These are phyloP conservation scores for Pseudozyma pruni DNA, from an alignment of 1,284 basidiomycete species.

Conservation along the genomic window DNA sequence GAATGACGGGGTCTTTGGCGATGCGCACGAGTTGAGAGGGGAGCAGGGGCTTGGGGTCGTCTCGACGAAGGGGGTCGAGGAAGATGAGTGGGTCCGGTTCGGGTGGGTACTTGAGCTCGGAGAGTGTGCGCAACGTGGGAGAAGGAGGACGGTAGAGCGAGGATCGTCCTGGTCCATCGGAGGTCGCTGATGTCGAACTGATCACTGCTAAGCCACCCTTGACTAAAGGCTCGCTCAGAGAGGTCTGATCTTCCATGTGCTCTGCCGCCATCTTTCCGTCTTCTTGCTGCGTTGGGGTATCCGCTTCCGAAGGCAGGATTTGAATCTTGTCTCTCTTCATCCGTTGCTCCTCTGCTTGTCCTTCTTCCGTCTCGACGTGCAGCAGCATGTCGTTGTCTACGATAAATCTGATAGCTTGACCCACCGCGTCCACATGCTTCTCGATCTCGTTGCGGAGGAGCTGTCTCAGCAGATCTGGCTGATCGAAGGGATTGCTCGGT, in stretches of 20 bases:
- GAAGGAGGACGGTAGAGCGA: slow-evolving; percentile 47
- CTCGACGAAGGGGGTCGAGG: slow-evolving; percentile 62
- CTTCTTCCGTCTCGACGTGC: slow-evolving; percentile 82
- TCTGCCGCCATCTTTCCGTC: too few species aligned
- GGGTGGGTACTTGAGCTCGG: slow-evolving; percentile 56
- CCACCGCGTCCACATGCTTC: slow-evolving; percentile 88
- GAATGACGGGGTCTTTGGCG: slow-evolving; percentile 55
- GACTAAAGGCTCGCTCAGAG: slow-evolving; percentile 15
- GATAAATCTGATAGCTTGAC: slow-evolving; percentile 90
- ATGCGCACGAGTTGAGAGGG: slow-evolving; percentile 54
- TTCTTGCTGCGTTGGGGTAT: neutral
- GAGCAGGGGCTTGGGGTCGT: slow-evolving; percentile 63
- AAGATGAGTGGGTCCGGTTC: slow-evolving; percentile 65
- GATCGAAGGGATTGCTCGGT: slow-evolving; percentile 61
- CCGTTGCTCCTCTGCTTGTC: slow-evolving; percentile 77
- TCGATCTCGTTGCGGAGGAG: slow-evolving; percentile 88
- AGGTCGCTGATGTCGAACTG: neutral
- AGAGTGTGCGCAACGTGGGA: slow-evolving; percentile 53
- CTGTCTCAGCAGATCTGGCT: slow-evolving; percentile 67
- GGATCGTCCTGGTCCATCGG: neutral
- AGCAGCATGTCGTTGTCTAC: slow-evolving; percentile 90
- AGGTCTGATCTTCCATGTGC: too few species aligned
- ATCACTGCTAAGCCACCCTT: slow-evolving; percentile 30
- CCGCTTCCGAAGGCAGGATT: slow-evolving; percentile 8
- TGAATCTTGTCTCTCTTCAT: slow-evolving; percentile 45